phyloP scores from a whole-genome alignment of 148 eudicot species.

The Beta vulgaris region DNA sequence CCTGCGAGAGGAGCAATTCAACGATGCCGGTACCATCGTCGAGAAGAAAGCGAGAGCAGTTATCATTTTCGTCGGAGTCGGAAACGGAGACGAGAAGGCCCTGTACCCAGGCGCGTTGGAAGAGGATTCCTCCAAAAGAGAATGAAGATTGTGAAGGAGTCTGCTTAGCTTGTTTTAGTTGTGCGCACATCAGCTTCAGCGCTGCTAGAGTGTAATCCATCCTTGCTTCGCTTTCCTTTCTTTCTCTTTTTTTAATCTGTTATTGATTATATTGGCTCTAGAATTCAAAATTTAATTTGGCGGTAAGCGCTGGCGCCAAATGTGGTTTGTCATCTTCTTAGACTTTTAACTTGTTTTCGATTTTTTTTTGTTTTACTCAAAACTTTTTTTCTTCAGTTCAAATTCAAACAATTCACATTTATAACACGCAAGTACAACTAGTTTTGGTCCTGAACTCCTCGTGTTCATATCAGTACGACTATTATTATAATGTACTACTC shows the following conservation, averaged over 20 bases:
- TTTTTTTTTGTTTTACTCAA: no score
- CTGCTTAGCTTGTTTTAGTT: conserved; percentile 44
- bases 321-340: no score
- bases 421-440: no score
- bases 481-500: no score
- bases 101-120: conserved; percentile 94
- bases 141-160: conserved; percentile 36
- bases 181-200: conserved; percentile 57
- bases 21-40: conserved; percentile 84
- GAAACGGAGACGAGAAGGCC: conserved; percentile 60
- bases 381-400: no score
- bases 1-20: conserved; percentile 36
- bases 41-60: conserved; percentile 38
- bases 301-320: background rate
- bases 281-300: background rate
- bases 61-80: conserved; percentile 17
- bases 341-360: no score
- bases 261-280: background rate
- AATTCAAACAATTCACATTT: no score
- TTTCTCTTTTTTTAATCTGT: background rate
- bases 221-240: background rate
- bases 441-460: no score
- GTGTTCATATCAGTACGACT: no score
- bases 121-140: conserved; percentile 63
- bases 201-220: conserved; percentile 87